Evolutionary conservation across 108 stramenopile species (phyloP).

Genomic region (Seminavis robusta): DNA sequence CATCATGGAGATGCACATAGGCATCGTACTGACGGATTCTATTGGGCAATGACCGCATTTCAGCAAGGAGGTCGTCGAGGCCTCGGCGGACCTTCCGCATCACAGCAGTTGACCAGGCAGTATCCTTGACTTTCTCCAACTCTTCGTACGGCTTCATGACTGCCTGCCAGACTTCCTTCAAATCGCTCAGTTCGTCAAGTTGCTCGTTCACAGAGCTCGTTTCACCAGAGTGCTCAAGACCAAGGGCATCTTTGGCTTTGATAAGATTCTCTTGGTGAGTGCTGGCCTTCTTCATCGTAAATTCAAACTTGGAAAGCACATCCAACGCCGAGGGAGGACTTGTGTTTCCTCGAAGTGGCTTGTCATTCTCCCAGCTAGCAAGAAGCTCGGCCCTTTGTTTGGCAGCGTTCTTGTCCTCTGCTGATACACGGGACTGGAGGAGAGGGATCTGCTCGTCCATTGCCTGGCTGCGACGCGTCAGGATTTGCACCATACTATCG

Average conservation of each 20-base stretch:
- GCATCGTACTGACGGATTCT: conserved; percentile 96
- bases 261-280: conserved; percentile 76
- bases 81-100: conserved; percentile 84
- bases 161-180: conserved; percentile 92
- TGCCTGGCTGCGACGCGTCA: conserved; percentile 70
- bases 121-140: conserved; percentile 81
- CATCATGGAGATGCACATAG: conserved; percentile 78
- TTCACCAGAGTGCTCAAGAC: conserved; percentile 61
- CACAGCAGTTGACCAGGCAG: conserved; percentile 78
- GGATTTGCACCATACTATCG: conserved; percentile 83
- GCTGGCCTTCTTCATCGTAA: conserved; percentile 68
- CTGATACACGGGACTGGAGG: conserved; percentile 87
- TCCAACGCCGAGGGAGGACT: conserved; percentile 78
- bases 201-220: conserved; percentile 53
- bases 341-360: conserved; percentile 85
- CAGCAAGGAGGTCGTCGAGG: conserved; percentile 83
- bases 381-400: conserved; percentile 71
- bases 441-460: conserved; percentile 93
- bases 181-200: conserved; percentile 73
- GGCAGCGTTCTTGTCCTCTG: conserved; percentile 85
- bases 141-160: conserved; percentile 58
- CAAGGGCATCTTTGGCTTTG: conserved; percentile 86
- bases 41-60: conserved; percentile 90
- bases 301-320: conserved; percentile 79
- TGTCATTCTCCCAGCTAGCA: conserved; percentile 77